Evolutionary conservation across 2,329 filamentous ascomycete species (phyloP).

Genomic region (Calonectria honghensis): DNA sequence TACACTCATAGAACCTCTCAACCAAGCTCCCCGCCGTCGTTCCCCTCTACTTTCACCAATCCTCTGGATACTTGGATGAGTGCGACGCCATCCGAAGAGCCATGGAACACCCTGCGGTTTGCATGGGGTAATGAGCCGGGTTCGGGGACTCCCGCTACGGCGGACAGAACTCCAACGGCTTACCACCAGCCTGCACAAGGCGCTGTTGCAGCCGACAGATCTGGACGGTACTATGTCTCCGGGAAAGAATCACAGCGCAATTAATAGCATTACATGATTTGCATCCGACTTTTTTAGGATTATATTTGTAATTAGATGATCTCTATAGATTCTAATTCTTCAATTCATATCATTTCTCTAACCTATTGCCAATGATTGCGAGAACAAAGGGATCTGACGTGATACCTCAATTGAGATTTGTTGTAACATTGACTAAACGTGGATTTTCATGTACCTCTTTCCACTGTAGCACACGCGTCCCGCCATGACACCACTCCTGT

Average conservation of each 20-base stretch:
- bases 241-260: background rate
- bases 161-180: background rate
- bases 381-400: background rate
- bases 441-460: background rate
- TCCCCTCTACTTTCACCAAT: background rate
- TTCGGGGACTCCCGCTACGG: background rate
- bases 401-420: background rate
- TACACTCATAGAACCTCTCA: too few species aligned
- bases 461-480: background rate
- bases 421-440: background rate
- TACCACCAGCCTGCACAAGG: background rate
- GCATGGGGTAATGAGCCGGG: background rate
- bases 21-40: background rate
- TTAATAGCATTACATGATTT: background rate
- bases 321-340: background rate
- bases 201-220: too few species aligned
- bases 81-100: background rate
- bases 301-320: slow-evolving; percentile 6
- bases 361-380: background rate
- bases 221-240: background rate
- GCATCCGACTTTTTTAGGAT: background rate
- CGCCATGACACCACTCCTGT: background rate
- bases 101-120: background rate
- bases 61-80: background rate
- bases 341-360: background rate